Conservation (phyloP, 805 yeast genomes). For the Candida vaughaniae region DNA sequence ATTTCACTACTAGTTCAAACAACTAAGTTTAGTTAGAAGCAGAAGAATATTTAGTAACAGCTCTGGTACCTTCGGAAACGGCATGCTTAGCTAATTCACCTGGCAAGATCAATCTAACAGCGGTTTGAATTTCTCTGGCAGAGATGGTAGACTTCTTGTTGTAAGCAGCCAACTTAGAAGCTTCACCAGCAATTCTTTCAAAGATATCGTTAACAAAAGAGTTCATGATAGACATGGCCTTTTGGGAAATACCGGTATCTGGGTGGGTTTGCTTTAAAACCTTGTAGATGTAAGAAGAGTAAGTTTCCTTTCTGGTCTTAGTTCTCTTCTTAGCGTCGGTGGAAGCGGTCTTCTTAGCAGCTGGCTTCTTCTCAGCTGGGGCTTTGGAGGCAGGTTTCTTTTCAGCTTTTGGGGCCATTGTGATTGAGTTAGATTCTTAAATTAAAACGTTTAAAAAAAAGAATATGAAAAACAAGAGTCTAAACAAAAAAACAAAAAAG, state of each 20-base stretch:
- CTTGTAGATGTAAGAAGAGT: slow-evolving; percentile 97
- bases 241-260: slow-evolving; percentile 98
- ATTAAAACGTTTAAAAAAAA: slow-evolving; percentile 6
- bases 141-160: slow-evolving; percentile 97
- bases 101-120: slow-evolving; percentile 95
- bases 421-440: neutral
- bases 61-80: slow-evolving; percentile 98
- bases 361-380: slow-evolving; percentile 93
- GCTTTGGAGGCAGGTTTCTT: slow-evolving; percentile 92
- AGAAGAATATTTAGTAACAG: slow-evolving; percentile 94
- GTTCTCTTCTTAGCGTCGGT: slow-evolving; percentile 86
- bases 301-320: slow-evolving; percentile 96
- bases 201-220: slow-evolving; percentile 97
- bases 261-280: slow-evolving; percentile 99
- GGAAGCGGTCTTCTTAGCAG: slow-evolving; percentile 82
- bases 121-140: slow-evolving; percentile 98
- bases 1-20: slow-evolving; percentile 6
- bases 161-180: slow-evolving; percentile 97
- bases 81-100: slow-evolving; percentile 99
- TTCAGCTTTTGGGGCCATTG: slow-evolving; percentile 67
- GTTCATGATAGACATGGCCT: slow-evolving; percentile 98
- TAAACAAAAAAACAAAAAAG: slow-evolving; percentile 1
- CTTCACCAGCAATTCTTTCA: slow-evolving; percentile 97
- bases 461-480: neutral
- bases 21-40: slow-evolving; percentile 34